These are phyloP conservation scores for Atkinsonella texensis DNA, from an alignment of 2,329 filamentous ascomycete species.

Conservation along the genomic window DNA sequence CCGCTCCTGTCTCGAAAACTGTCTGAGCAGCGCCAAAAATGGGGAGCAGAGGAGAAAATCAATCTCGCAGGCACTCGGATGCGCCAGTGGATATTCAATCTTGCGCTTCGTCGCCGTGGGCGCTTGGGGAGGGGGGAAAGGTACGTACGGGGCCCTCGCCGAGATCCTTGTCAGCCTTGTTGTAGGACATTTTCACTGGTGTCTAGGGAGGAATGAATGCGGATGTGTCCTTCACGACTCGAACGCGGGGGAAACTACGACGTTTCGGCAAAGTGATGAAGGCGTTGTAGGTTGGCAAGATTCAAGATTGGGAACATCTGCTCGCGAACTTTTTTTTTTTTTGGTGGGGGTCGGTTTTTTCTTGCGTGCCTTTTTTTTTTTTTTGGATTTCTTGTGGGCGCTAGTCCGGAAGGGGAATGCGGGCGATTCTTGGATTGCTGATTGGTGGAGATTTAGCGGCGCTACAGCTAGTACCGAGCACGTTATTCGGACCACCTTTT, in stretches of 20 bases:
- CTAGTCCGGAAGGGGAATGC: constrained; percentile 10
- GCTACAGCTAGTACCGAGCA: no score
- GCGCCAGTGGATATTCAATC: neutral
- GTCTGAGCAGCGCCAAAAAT: no score
- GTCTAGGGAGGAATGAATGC: constrained; percentile 6
- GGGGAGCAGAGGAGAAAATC: no score
- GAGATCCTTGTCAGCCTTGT: constrained; percentile 91
- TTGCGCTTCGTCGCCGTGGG: neutral
- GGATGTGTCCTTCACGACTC: constrained; percentile 63
- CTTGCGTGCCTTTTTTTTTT: neutral
- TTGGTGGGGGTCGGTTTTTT: constrained; percentile 10
- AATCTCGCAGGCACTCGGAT: neutral
- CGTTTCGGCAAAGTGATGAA: constrained; percentile 76
- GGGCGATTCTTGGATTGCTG: neutral
- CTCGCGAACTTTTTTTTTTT: constrained; percentile 5
- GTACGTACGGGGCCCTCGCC: constrained; percentile 69
- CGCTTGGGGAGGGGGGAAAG: neutral
- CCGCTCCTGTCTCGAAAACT: no score
- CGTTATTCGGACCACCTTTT: no score
- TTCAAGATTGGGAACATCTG: neutral
- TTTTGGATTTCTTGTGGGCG: constrained; percentile 6
- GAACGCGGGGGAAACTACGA: constrained; percentile 40
- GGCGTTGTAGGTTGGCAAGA: constrained; percentile 17
- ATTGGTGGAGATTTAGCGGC: constrained; percentile 7
- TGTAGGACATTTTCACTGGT: constrained; percentile 68